These are phyloP conservation scores for Lyophyllum shimeji DNA, from an alignment of 768 basidiomycete genomes.

Conservation along the genomic window DNA sequence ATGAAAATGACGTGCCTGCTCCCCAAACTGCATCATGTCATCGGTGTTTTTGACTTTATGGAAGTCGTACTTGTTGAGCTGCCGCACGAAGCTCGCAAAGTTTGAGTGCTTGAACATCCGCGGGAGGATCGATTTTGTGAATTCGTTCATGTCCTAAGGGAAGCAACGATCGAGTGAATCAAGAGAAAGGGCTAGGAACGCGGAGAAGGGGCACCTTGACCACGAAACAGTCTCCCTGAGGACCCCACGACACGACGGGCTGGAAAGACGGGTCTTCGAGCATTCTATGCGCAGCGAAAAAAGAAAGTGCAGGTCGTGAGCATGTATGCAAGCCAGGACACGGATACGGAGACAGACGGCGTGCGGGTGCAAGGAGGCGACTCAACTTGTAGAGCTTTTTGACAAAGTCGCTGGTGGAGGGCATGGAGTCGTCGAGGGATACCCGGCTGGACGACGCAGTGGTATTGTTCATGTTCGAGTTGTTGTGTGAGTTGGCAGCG, in stretches of 20 bases:
- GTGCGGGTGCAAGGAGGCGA: not conserved
- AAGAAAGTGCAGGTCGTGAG: not conserved
- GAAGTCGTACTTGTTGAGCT: constrained; percentile 96
- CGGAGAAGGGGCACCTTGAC: constrained; percentile 56
- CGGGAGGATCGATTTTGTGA: constrained; percentile 87
- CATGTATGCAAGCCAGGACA: not conserved
- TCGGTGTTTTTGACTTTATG: constrained; percentile 94
- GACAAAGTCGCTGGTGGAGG: constrained; percentile 90
- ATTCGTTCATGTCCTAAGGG: constrained; percentile 85
- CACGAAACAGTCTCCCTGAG: constrained; percentile 84
- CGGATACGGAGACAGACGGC: not conserved
- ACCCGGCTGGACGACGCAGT: constrained; percentile 4
- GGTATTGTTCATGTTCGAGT: not conserved
- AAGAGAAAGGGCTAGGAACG: not conserved
- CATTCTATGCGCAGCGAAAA: constrained; percentile 54
- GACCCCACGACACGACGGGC: constrained; percentile 80
- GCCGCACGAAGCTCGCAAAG: constrained; percentile 89
- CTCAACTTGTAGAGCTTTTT: constrained; percentile 90
- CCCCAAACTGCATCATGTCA: constrained; percentile 67
- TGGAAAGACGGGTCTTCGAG: constrained; percentile 76
- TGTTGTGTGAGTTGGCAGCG: not conserved
- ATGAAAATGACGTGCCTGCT: constrained; percentile 39
- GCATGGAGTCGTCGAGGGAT: constrained; percentile 68
- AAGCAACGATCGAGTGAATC: not conserved
- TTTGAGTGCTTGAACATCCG: constrained; percentile 96